Evolutionary conservation across 2,329 filamentous ascomycete genomes (phyloP), one percentile per base, ranked within the genome.

Genomic region (Claviceps paspali): DNA sequence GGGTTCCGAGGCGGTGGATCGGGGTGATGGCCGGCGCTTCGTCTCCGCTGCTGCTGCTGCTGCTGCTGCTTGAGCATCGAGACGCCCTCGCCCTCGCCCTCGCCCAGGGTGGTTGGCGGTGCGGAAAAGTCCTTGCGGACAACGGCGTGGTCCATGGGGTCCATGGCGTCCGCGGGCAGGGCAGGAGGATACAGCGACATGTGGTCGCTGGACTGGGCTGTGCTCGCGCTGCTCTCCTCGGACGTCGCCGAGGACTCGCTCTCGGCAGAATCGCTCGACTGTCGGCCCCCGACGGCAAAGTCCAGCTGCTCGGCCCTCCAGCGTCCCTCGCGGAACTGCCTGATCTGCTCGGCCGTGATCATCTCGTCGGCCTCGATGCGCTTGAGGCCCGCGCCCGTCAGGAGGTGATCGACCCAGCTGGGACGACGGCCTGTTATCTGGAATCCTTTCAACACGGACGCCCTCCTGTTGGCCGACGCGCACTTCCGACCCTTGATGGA

Each of bases 341-440:
- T 14, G 3, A 38, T 29, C 15, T 29, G 33, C 5, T 40, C 34
- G 4, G 19, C 12, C 11, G 38, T 37, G 11, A 37, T 52, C 59
- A 75, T 72, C 53, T 78, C 73, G 36, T 75, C 68, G 0, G 64
- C 71, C 42, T 77, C 70, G 37, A 70, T 60, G 33, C 63, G 63
- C 42, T 62, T 62, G 49, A 77, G 74, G 32, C 69, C 58, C 30
- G 67, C 68, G 14, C 66, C 64, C 29, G 59, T 67, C 41, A 78
- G 63, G 9, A 74, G 56, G 22, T 72, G 71, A n/a, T 67, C 62
- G 46, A 77, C 61, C 68, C 70, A 72, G 53, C 65, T 60, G 30
- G 66, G 51, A 11, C 45, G 38, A 24, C 45, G 38, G 26, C 46
- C 47, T 8, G 44, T 47, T 19, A 42, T 39, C 24, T 42, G 24